phyloP scores from a whole-genome alignment of 345 rosid genomes.

The Balakata baccata region DNA sequence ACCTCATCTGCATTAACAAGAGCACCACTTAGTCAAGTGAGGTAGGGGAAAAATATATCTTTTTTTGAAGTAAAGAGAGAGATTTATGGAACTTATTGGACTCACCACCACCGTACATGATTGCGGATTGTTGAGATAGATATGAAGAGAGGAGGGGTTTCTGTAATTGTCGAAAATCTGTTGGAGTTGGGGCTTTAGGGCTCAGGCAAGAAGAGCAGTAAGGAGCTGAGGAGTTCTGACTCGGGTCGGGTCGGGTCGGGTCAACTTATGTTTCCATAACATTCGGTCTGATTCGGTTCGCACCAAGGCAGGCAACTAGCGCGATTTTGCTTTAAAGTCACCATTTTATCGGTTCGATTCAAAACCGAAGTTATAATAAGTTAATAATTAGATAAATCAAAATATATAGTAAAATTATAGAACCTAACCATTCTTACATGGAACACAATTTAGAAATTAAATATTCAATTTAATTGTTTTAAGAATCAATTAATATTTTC shows the following conservation, averaged over 20 bases:
- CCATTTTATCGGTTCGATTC: background rate
- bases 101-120: conserved; percentile 97
- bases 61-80: background rate
- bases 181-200: conserved; percentile 5
- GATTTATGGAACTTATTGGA: conserved; percentile 4
- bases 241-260: conserved; percentile 5
- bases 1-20: conserved; percentile 72
- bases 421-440: too few relatives aligned
- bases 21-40: background rate
- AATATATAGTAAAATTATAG: too few relatives aligned
- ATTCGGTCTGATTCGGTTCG: too few relatives aligned
- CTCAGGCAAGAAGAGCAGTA: background rate
- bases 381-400: too few relatives aligned
- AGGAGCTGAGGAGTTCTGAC: background rate
- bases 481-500: too few relatives aligned
- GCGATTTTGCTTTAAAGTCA: too few relatives aligned
- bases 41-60: background rate
- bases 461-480: too few relatives aligned
- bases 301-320: too few relatives aligned
- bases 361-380: too few relatives aligned
- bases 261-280: too few relatives aligned
- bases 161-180: background rate
- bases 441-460: too few relatives aligned
- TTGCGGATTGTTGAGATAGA: conserved; percentile 17
- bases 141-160: background rate